Percentiles rank a stretch among this genome's conserved stretches.
These are phyloP conservation scores for Phanerochaete carnosa DNA, from an alignment of 768 basidiomycete genomes.

Conservation along the genomic window DNA sequence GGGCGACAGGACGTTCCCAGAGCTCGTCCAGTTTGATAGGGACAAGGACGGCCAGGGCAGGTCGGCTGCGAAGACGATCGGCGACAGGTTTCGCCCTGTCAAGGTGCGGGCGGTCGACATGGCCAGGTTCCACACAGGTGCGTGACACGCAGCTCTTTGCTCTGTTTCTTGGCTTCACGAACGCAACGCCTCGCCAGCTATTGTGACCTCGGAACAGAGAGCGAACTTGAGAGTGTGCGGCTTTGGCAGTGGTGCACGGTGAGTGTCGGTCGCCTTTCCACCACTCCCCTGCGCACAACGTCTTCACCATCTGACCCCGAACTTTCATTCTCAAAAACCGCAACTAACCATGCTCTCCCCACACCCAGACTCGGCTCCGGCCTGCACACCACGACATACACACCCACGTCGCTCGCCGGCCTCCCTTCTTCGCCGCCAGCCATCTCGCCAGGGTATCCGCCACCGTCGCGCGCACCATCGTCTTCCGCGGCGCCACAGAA, in stretches of 20 bases:
- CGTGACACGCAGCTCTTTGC: conserved; percentile 10
- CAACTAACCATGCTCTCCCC: too few relatives aligned
- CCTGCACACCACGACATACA: conserved; percentile 50
- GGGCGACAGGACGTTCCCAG: conserved; percentile 75
- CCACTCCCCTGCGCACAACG: background rate
- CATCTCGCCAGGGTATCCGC: background rate
- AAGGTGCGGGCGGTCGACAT: conserved; percentile 67
- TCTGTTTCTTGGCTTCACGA: background rate
- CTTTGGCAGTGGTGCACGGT: conserved; percentile 86
- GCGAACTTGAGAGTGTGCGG: conserved; percentile 85
- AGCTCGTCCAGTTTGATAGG: conserved; percentile 56
- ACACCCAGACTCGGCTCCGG: conserved; percentile 73
- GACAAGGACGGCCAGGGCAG: background rate
- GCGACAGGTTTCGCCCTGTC: conserved; percentile 58
- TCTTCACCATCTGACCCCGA: background rate
- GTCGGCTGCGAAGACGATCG: conserved; percentile 5
- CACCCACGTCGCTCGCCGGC: conserved; percentile 53
- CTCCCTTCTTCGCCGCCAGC: conserved; percentile 27
- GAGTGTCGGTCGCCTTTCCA: conserved; percentile 20
- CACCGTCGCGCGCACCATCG: background rate
- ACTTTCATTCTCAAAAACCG: background rate
- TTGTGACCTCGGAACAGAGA: conserved; percentile 70
- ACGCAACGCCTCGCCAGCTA: conserved; percentile 23
- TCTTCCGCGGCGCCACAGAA: background rate
- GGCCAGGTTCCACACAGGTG: conserved; percentile 88